Evolutionary conservation across 257 asterid species (phyloP).

Genomic region (Solanum piurae): DNA sequence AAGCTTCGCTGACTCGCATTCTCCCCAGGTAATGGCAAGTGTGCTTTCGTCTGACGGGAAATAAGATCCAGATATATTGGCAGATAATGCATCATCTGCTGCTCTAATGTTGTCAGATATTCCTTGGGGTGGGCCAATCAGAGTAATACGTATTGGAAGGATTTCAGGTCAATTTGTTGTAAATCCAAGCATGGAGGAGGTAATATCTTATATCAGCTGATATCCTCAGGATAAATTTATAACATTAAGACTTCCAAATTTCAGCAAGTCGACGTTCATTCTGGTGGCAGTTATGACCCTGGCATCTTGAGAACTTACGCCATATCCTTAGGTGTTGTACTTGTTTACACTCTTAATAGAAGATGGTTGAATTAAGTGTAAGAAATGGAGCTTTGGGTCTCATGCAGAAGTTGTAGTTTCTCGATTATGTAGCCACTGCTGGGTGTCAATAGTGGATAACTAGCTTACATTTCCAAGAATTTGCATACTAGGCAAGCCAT

Average conservation of each 20-base stretch:
- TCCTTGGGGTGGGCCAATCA: conserved; percentile 97
- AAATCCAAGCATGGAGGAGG: conserved; percentile 97
- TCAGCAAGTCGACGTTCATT: background rate
- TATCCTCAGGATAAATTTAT: background rate
- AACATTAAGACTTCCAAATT: background rate
- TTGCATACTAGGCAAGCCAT: background rate
- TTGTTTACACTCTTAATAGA: background rate
- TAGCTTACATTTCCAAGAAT: background rate
- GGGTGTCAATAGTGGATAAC: background rate
- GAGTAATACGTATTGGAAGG: conserved; percentile 87
- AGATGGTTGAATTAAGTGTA: background rate
- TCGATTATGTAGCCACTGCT: background rate
- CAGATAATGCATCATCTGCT: conserved; percentile 93
- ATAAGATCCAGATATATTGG: conserved; percentile 92
- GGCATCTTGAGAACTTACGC: background rate
- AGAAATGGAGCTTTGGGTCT: background rate
- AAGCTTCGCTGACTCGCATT: background rate
- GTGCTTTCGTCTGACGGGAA: conserved; percentile 92
- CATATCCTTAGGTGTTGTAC: background rate
- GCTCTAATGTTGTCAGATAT: conserved; percentile 93
- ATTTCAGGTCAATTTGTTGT: conserved; percentile 65
- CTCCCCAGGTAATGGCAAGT: conserved; percentile 62
- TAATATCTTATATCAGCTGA: conserved; percentile 3
- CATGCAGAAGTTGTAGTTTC: background rate
- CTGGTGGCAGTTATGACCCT: background rate